phyloP scores from a whole-genome alignment of 2,329 filamentous ascomycete genomes.

The Cercospora zeina region DNA sequence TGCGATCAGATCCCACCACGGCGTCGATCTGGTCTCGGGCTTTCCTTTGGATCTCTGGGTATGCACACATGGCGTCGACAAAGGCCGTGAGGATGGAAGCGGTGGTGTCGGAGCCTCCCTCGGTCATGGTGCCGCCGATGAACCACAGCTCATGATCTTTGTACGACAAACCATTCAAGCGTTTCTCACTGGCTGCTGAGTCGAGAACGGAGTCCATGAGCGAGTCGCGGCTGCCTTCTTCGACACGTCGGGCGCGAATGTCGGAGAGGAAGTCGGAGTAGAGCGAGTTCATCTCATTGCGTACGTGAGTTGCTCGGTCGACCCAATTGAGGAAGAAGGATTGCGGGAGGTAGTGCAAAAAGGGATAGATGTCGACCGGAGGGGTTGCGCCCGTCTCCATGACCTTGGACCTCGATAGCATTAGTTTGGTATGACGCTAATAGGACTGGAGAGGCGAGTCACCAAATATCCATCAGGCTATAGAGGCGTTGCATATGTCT shows the following conservation, averaged over 20 bases:
- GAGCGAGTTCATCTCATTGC: background rate
- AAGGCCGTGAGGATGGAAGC: background rate
- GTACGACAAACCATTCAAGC: background rate
- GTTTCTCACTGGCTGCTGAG: constrained; percentile 33
- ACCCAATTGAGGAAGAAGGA: background rate
- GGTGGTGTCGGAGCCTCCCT: background rate
- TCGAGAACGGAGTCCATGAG: constrained; percentile 49
- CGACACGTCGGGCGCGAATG: constrained; percentile 38
- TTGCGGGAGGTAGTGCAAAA: background rate
- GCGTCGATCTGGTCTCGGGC: background rate
- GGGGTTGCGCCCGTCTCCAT: background rate
- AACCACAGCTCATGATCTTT: background rate
- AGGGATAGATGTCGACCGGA: background rate
- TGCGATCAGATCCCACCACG: background rate
- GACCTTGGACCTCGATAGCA: constrained; percentile 40
- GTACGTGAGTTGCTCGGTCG: background rate
- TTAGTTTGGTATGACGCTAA: too few species aligned
- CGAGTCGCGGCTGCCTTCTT: constrained; percentile 34
- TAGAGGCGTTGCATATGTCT: constrained; percentile 41
- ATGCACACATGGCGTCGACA: background rate
- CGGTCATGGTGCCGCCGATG: background rate
- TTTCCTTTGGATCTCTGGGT: background rate
- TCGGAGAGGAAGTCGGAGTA: constrained; percentile 38
- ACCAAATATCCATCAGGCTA: constrained; percentile 48
- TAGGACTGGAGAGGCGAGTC: constrained; percentile 13